phyloP scores from a whole-genome alignment of 2,329 filamentous ascomycete genomes.

The Neospermospora avenae region DNA sequence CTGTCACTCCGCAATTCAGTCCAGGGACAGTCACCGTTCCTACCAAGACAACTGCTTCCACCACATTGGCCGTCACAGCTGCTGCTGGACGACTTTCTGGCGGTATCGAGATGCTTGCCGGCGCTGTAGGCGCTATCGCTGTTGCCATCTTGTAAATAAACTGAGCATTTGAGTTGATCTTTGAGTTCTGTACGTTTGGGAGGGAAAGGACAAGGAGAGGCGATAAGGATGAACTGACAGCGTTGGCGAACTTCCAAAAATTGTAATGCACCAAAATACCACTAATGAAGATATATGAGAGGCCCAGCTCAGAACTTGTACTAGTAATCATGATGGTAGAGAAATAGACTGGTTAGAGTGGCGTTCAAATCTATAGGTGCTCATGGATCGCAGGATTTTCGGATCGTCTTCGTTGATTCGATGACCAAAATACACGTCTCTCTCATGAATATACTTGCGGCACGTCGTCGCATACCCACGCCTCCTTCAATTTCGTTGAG shows the following conservation, averaged over 20 bases:
- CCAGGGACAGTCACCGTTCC: conserved; percentile 3
- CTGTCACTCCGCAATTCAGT: not conserved
- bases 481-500: too few relatives aligned
- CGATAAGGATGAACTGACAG: not conserved
- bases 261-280: conserved; percentile 6
- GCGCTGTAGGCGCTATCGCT: conserved; percentile 15
- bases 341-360: too few relatives aligned
- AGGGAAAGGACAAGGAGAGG: not conserved
- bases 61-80: conserved; percentile 8
- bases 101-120: conserved; percentile 12
- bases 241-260: too few relatives aligned
- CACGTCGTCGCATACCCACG: not conserved
- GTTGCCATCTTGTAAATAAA: conserved; percentile 13
- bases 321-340: not conserved
- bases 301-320: not conserved
- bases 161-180: not conserved
- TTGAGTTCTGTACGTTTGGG: not conserved
- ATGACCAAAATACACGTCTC: too few relatives aligned
- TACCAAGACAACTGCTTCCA: conserved; percentile 9
- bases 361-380: too few relatives aligned
- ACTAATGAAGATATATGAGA: not conserved
- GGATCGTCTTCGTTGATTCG: too few relatives aligned
- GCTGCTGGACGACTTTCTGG: conserved; percentile 16
- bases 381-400: too few relatives aligned
- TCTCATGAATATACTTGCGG: not conserved